A percentile compares a stretch with the other conserved stretches of the same genome.
Conservation (phyloP, 805 yeast species). For the Metschnikowia dekortorum region DNA sequence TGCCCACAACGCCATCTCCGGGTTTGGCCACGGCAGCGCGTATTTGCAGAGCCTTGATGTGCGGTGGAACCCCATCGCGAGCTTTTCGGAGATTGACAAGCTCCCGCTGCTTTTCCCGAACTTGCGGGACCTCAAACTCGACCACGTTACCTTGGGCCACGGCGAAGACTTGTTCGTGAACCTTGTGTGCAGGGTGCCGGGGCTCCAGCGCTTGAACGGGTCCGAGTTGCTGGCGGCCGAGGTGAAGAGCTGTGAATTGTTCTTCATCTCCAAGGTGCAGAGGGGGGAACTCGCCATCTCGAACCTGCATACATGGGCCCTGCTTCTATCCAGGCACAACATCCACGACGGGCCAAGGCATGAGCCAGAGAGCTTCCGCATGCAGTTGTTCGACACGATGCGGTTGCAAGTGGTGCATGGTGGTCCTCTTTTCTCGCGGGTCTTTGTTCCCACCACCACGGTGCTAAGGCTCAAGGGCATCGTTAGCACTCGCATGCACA, state of each 20-base stretch:
- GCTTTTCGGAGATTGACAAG: slow-evolving; percentile 49
- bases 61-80: slow-evolving; percentile 42
- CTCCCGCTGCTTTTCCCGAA: slow-evolving; percentile 35
- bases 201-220: slow-evolving; percentile 49
- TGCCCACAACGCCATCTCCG: slow-evolving; percentile 8
- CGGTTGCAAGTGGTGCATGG: background rate
- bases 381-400: background rate
- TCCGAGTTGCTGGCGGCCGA: slow-evolving; percentile 42
- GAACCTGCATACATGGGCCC: slow-evolving; percentile 36
- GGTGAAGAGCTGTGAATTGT: slow-evolving; percentile 63
- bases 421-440: slow-evolving; percentile 9
- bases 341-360: slow-evolving; percentile 7
- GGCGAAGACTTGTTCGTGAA: slow-evolving; percentile 30
- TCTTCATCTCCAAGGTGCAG: slow-evolving; percentile 52
- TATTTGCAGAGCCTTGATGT: slow-evolving; percentile 40
- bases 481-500: slow-evolving; percentile 15
- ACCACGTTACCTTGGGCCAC: slow-evolving; percentile 15
- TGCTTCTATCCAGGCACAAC: slow-evolving; percentile 35
- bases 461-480: slow-evolving; percentile 35
- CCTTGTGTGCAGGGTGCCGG: slow-evolving; percentile 43
- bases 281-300: slow-evolving; percentile 20
- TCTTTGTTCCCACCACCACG: slow-evolving; percentile 22
- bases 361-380: too few species aligned
- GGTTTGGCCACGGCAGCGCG: background rate
- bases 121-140: slow-evolving; percentile 45